phyloP scores from a whole-genome alignment of 768 basidiomycete genomes.

The Tulasnella sp. region DNA sequence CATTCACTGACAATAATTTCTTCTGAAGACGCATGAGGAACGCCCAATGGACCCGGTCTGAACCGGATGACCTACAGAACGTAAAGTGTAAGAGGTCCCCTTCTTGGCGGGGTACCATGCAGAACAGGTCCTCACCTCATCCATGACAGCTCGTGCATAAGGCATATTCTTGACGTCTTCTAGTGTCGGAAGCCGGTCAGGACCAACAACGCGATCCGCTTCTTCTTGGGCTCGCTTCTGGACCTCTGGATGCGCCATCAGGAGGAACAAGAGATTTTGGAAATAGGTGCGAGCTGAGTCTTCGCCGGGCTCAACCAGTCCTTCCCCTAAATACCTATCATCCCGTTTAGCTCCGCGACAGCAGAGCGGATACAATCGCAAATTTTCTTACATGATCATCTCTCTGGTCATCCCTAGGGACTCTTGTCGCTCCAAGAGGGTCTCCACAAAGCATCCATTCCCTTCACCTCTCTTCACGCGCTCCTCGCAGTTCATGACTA shows the following conservation, averaged over 20 bases:
- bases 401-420: constrained; percentile 23
- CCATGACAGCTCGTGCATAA: constrained; percentile 1
- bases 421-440: constrained; percentile 19
- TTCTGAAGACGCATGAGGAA: constrained; percentile 15
- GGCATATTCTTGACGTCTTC: constrained; percentile 7
- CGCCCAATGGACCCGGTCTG: constrained; percentile 10
- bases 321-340: neutral
- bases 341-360: neutral
- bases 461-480: constrained; percentile 21
- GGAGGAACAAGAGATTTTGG: neutral
- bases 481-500: constrained; percentile 22
- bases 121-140: constrained; percentile 4
- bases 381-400: constrained; percentile 5
- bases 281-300: neutral
- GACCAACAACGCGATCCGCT: constrained; percentile 4
- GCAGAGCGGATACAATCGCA: neutral
- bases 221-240: constrained; percentile 1
- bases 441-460: constrained; percentile 27
- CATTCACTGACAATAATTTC: constrained; percentile 5
- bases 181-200: neutral
- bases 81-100: neutral
- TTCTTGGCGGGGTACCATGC: too few species aligned
- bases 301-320: neutral
- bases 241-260: neutral
- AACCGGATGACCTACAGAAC: neutral